Evolutionary conservation across 2,329 filamentous ascomycete species (phyloP).

Genomic region (Apiospora hydei): DNA sequence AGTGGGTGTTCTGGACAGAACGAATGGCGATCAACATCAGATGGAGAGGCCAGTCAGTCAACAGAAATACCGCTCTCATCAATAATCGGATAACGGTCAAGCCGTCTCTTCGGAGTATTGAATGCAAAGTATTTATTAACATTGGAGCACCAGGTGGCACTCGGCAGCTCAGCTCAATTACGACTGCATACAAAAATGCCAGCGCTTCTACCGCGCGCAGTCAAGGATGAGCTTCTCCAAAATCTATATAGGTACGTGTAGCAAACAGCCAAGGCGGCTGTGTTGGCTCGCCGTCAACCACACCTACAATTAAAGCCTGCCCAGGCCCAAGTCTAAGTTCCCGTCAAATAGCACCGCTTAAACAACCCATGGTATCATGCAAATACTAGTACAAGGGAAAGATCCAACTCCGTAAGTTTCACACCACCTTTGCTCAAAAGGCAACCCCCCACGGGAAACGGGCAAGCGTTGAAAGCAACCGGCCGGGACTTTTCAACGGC

Average conservation of each 20-base stretch:
- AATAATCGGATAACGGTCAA: not conserved
- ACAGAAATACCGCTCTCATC: not conserved
- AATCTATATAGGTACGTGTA: not conserved
- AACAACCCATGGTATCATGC: conserved; percentile 27
- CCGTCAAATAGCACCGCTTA: conserved; percentile 5
- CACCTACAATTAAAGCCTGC: not conserved
- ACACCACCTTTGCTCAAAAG: conserved; percentile 19
- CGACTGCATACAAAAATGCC: conserved; percentile 11
- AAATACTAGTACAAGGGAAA: conserved; percentile 23
- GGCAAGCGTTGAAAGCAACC: conserved; percentile 30
- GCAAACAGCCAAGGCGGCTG: not conserved
- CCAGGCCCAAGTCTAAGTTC: conserved; percentile 22
- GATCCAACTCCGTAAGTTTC: conserved; percentile 5
- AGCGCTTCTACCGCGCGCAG: not conserved
- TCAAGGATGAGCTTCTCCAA: not conserved
- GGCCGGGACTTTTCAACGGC: conserved; percentile 44
- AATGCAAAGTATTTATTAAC: not conserved
- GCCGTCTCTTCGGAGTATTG: not conserved
- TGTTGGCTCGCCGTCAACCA: not conserved
- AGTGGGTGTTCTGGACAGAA: not conserved
- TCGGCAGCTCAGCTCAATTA: not conserved
- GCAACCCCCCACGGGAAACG: conserved; percentile 25
- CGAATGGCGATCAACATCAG: not conserved
- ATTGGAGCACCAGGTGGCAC: not conserved
- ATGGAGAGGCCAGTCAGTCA: conserved; percentile 5